Conservation (phyloP, 352 stramenopile genomes). For the Pythium rishiriense region DNA sequence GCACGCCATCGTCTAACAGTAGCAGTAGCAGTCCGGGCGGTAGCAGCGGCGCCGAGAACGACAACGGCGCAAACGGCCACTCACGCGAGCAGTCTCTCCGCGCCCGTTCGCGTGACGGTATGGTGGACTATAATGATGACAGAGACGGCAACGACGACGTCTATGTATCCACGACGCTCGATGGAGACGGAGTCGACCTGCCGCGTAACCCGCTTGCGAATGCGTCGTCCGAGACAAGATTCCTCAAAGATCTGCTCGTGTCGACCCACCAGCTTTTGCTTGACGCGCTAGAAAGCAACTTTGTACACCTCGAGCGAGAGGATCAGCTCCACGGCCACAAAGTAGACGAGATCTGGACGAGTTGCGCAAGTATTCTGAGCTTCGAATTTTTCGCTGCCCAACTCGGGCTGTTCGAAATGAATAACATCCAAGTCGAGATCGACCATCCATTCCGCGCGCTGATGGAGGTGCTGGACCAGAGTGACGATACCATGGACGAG, state of each 20-base stretch:
- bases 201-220: conserved; percentile 14
- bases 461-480: conserved; percentile 66
- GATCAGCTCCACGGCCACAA: conserved; percentile 54
- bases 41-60: conserved; percentile 15
- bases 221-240: conserved; percentile 35
- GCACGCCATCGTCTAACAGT: conserved; percentile 5
- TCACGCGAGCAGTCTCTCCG: too few species aligned
- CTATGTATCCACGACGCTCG: conserved; percentile 21
- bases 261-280: conserved; percentile 67
- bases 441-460: conserved; percentile 79
- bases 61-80: neutral
- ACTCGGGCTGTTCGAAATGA: conserved; percentile 97
- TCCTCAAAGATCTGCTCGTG: conserved; percentile 56
- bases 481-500: conserved; percentile 25
- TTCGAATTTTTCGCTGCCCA: conserved; percentile 89
- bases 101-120: too few species aligned
- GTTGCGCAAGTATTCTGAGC: conserved; percentile 64
- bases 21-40: conserved; percentile 33
- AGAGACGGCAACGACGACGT: conserved; percentile 17
- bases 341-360: conserved; percentile 61
- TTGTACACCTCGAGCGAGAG: conserved; percentile 63
- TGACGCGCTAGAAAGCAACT: conserved; percentile 67
- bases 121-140: neutral
- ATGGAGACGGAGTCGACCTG: conserved; percentile 9
- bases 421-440: conserved; percentile 93